Evolutionary conservation across 139 green algal species (phyloP).

Genomic region (Zygnema circumcarinatum): DNA sequence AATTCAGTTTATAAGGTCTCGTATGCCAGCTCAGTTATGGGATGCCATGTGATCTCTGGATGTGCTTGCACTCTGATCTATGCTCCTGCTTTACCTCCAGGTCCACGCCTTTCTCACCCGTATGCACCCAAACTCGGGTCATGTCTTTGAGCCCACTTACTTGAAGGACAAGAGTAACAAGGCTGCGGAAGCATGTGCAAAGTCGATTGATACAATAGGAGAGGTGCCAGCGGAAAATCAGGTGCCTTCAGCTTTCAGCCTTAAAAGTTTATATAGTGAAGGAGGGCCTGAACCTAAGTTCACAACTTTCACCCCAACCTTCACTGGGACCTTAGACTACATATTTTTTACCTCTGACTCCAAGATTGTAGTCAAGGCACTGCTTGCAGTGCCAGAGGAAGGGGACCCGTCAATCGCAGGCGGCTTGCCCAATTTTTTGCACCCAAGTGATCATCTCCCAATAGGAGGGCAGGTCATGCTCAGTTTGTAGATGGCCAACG

Average conservation of each 20-base stretch:
- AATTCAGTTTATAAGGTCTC: too few relatives aligned
- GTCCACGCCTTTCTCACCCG: neutral
- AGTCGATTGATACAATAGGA: neutral
- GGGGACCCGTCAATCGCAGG: constrained; percentile 6
- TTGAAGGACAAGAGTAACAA: constrained; percentile 32
- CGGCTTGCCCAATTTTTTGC: constrained; percentile 29
- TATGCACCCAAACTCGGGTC: neutral
- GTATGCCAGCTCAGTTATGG: neutral
- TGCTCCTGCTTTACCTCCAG: neutral
- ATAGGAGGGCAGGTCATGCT: constrained; percentile 25
- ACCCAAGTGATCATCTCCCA: constrained; percentile 42
- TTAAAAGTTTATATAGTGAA: constrained; percentile 35
- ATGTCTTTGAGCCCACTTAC: neutral
- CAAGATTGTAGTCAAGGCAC: neutral
- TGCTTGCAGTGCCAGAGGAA: neutral
- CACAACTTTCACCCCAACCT: constrained; percentile 33
- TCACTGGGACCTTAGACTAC: constrained; percentile 51
- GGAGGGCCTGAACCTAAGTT: constrained; percentile 11
- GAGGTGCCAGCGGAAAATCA: neutral
- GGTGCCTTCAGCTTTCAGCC: neutral
- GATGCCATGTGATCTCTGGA: neutral
- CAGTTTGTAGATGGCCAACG: too few relatives aligned
- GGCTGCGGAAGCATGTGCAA: constrained; percentile 8
- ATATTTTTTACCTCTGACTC: constrained; percentile 19
- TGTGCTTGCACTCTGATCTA: neutral